These are phyloP conservation scores for Kwoniella botswanensis DNA, from an alignment of 768 basidiomycete genomes.

Conservation along the genomic window DNA sequence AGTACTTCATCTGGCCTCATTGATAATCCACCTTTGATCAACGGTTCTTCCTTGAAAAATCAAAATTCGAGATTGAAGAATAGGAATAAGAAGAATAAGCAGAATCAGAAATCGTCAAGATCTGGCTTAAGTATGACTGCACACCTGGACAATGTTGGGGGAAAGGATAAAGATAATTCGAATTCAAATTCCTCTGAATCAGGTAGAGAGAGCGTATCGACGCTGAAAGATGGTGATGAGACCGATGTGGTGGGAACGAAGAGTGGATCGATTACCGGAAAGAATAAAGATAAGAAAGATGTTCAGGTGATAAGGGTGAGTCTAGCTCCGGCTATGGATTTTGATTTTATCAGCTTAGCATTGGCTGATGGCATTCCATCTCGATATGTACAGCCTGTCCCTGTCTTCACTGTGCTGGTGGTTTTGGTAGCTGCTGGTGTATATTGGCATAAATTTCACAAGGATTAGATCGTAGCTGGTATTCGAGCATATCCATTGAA, in stretches of 20 bases:
- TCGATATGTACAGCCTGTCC: slow-evolving; percentile 32
- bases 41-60: neutral
- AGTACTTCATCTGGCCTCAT: neutral
- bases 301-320: slow-evolving; percentile 30
- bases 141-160: neutral
- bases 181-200: slow-evolving; percentile 25
- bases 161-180: slow-evolving; percentile 27
- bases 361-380: neutral
- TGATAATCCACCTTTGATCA: neutral
- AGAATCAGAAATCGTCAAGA: slow-evolving; percentile 1
- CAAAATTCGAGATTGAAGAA: neutral
- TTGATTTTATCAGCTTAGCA: too few species aligned
- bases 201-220: slow-evolving; percentile 22
- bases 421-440: slow-evolving; percentile 45
- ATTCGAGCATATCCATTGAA: neutral
- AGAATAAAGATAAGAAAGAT: slow-evolving; percentile 15
- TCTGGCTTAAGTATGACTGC: slow-evolving; percentile 6
- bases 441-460: slow-evolving; percentile 37
- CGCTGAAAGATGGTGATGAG: slow-evolving; percentile 37
- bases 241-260: slow-evolving; percentile 14
- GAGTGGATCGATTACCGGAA: slow-evolving; percentile 2
- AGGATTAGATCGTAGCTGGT: slow-evolving; percentile 28
- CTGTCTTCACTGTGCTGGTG: slow-evolving; percentile 44
- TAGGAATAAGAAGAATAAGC: neutral
- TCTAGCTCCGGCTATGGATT: neutral